Evolutionary conservation across 306 rosid species (phyloP).

Genomic region (Gynostemma pentaphyllum): DNA sequence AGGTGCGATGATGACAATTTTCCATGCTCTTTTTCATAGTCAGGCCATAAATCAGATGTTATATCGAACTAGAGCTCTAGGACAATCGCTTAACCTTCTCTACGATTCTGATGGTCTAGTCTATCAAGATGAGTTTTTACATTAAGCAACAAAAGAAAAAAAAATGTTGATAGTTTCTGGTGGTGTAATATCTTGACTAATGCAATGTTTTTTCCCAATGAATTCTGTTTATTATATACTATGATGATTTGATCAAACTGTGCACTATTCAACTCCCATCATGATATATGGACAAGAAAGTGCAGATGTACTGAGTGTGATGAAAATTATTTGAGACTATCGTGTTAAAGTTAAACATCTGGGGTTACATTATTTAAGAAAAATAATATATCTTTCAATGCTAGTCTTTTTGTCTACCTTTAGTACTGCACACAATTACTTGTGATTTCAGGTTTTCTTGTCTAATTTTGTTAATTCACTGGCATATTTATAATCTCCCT

Average conservation of each 20-base stretch:
- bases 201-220: not conserved
- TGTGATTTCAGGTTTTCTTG: not conserved
- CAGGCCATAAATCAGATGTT: not conserved
- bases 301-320: not conserved
- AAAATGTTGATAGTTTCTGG: no score
- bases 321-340: not conserved
- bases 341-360: not conserved
- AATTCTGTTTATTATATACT: not conserved
- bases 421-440: not conserved
- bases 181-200: not conserved
- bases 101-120: not conserved
- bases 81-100: not conserved
- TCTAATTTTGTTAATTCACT: not conserved
- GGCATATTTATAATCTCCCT: not conserved
- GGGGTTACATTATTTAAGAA: not conserved
- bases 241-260: not conserved
- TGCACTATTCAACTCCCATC: not conserved
- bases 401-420: not conserved
- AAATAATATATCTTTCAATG: not conserved
- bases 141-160: no score
- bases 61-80: not conserved
- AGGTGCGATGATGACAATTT: slow-evolving; percentile 29
- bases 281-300: not conserved
- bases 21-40: no score
- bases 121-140: not conserved